Conservation (phyloP, 352 stramenopile species). For the Pythium sukuiense region DNA sequence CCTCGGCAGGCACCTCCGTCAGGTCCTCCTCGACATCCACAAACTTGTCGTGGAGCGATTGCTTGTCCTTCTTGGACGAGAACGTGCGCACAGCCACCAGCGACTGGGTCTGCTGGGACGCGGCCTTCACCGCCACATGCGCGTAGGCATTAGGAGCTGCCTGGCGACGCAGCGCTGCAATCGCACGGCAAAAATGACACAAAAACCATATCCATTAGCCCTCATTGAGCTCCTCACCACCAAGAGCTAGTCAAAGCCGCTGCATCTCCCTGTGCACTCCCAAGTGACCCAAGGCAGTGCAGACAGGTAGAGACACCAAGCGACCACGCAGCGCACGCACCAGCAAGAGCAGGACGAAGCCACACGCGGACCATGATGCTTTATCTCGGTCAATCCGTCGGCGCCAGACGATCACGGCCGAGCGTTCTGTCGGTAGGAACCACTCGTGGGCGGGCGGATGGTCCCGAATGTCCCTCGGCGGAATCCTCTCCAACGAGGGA, state of each 20-base stretch:
- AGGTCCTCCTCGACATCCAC: slow-evolving; percentile 45
- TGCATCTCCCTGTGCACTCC: background rate
- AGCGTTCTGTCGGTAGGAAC: slow-evolving; percentile 28
- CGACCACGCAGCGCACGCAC: slow-evolving; percentile 27
- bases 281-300: background rate
- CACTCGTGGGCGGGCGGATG: slow-evolving; percentile 24
- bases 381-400: slow-evolving; percentile 27
- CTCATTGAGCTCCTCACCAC: background rate
- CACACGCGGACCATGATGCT: slow-evolving; percentile 70
- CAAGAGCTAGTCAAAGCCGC: background rate
- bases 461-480: slow-evolving; percentile 32
- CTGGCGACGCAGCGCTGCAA: slow-evolving; percentile 28
- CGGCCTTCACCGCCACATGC: slow-evolving; percentile 21
- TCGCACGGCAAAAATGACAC: background rate
- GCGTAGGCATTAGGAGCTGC: slow-evolving; percentile 7
- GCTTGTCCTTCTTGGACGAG: slow-evolving; percentile 64
- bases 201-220: slow-evolving; percentile 4
- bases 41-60: slow-evolving; percentile 57
- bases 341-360: slow-evolving; percentile 57
- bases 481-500: slow-evolving; percentile 18
- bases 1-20: slow-evolving; percentile 50
- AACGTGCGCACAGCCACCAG: slow-evolving; percentile 26
- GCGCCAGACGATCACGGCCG: slow-evolving; percentile 29
- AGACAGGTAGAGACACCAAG: background rate
- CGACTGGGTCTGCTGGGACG: slow-evolving; percentile 21